A percentile compares a stretch with the other conserved stretches of the same genome.
Evolutionary conservation across 2,329 filamentous ascomycete species (phyloP).

Genomic region (Tolypocladium inflatum): DNA sequence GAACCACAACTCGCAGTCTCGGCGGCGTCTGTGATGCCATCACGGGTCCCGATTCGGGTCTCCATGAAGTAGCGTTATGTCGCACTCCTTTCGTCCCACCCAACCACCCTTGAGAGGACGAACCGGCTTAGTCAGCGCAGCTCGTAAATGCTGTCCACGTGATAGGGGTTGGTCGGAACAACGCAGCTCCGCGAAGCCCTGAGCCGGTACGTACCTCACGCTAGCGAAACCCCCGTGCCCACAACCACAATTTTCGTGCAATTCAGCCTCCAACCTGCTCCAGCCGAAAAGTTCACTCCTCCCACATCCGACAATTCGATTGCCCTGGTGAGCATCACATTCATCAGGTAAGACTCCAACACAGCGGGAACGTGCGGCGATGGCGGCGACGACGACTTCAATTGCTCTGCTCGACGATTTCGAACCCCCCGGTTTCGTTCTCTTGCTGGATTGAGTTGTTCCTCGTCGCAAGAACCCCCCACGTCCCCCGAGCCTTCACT

Average conservation of each 20-base stretch:
- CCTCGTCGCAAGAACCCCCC: background rate
- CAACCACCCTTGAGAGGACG: no score
- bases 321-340: slow-evolving; percentile 36
- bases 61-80: no score
- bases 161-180: slow-evolving; percentile 11
- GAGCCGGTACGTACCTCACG: slow-evolving; percentile 20
- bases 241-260: slow-evolving; percentile 30
- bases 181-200: slow-evolving; percentile 16
- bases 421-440: slow-evolving; percentile 10
- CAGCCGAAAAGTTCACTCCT: slow-evolving; percentile 26
- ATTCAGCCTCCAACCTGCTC: slow-evolving; percentile 20
- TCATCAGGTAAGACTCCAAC: slow-evolving; percentile 35
- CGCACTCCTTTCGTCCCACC: no score
- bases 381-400: background rate
- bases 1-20: background rate
- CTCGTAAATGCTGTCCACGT: background rate
- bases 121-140: background rate
- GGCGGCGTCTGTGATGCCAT: no score
- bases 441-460: background rate
- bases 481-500: background rate
- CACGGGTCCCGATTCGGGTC: no score
- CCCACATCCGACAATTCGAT: slow-evolving; percentile 33
- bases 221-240: slow-evolving; percentile 24
- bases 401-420: slow-evolving; percentile 11
- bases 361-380: background rate